phyloP scores from a whole-genome alignment of 2,329 filamentous ascomycete species.

The Dendrostoma leiphaemia region DNA sequence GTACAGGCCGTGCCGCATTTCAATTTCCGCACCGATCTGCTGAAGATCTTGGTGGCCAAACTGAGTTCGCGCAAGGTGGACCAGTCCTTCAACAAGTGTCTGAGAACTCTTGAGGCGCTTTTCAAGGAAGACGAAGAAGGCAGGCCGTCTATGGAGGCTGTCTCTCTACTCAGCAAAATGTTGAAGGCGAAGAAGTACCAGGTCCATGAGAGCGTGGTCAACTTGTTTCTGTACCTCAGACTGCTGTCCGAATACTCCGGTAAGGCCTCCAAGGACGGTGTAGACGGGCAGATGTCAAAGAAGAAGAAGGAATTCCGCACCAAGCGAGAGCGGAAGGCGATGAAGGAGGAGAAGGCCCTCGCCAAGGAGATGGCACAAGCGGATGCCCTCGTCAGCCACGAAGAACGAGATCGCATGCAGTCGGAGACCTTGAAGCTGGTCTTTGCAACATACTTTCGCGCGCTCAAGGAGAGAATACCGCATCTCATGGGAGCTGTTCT shows the following conservation, averaged over 20 bases:
- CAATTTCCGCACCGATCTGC: constrained; percentile 86
- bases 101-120: constrained; percentile 74
- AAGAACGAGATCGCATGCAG: constrained; percentile 91
- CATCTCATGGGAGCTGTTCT: constrained; percentile 95
- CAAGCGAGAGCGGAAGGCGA: constrained; percentile 78
- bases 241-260: constrained; percentile 83
- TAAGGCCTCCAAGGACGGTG: constrained; percentile 75
- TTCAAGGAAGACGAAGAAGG: constrained; percentile 90
- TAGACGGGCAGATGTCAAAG: constrained; percentile 68
- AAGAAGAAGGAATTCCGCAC: constrained; percentile 82
- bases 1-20: constrained; percentile 87
- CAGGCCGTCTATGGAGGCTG: constrained; percentile 80
- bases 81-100: constrained; percentile 73
- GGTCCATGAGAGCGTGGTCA: constrained; percentile 81
- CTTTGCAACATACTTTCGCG: constrained; percentile 92
- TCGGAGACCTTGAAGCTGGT: constrained; percentile 94
- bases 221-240: constrained; percentile 86
- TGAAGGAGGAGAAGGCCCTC: constrained; percentile 82
- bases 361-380: constrained; percentile 93
- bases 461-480: constrained; percentile 78
- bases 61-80: constrained; percentile 72
- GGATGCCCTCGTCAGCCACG: constrained; percentile 85
- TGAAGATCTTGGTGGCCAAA: constrained; percentile 84
- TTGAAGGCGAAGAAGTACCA: constrained; percentile 84
- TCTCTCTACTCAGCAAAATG: constrained; percentile 86